Conservation (phyloP, 495 filamentous ascomycete species). For the Daldinia loculata region DNA sequence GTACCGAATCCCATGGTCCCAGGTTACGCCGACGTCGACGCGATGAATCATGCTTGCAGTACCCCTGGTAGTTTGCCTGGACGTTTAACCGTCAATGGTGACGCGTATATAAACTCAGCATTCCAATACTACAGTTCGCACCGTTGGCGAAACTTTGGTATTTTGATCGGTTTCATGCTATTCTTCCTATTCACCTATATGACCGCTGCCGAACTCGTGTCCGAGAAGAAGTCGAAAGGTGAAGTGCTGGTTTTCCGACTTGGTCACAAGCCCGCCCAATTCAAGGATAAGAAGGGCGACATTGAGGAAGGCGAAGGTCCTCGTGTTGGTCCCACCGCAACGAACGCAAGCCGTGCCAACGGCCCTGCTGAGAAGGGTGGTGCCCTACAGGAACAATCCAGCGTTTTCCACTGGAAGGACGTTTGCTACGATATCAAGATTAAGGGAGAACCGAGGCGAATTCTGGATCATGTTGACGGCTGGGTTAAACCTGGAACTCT, state of each 20-base stretch:
- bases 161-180: constrained; percentile 77
- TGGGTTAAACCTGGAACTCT: constrained; percentile 92
- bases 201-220: constrained; percentile 74
- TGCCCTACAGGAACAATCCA: constrained; percentile 63
- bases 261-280: constrained; percentile 69
- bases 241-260: constrained; percentile 89
- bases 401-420: constrained; percentile 86
- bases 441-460: constrained; percentile 75
- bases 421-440: constrained; percentile 91
- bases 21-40: constrained; percentile 56
- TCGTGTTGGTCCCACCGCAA: constrained; percentile 47
- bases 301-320: constrained; percentile 62
- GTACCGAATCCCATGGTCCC: constrained; percentile 61
- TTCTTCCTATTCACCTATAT: constrained; percentile 74
- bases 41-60: constrained; percentile 64
- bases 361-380: constrained; percentile 59
- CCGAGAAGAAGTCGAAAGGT: constrained; percentile 82
- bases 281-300: constrained; percentile 63
- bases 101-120: constrained; percentile 68
- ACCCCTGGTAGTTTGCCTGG: constrained; percentile 70
- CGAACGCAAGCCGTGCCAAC: constrained; percentile 50
- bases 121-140: constrained; percentile 69
- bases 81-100: constrained; percentile 62
- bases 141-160: constrained; percentile 84
- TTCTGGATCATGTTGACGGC: constrained; percentile 84